Evolutionary conservation across 176 grass and related monocot genomes (phyloP).

Genomic region (bread wheat (Triticum aestivum)): DNA sequence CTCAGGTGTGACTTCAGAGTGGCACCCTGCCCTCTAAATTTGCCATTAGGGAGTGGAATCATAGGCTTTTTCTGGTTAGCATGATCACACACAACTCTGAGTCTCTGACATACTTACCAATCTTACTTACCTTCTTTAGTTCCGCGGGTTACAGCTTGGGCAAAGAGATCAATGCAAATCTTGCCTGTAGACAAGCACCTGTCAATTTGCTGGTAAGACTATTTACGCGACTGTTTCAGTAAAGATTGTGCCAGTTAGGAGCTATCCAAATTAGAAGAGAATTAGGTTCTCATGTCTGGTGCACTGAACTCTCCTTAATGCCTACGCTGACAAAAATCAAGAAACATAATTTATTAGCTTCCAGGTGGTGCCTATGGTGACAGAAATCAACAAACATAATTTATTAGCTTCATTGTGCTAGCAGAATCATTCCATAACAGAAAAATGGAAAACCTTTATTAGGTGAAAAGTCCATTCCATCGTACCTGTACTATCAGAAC

Average conservation of each 20-base stretch:
- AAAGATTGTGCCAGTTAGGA: neutral
- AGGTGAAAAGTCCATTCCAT: constrained; percentile 30
- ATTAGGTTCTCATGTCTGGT: constrained; percentile 37
- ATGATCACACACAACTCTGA: neutral
- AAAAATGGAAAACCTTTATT: constrained; percentile 36
- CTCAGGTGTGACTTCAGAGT: constrained; percentile 13
- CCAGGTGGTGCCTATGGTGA: neutral
- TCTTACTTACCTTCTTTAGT: neutral
- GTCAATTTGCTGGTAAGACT: constrained; percentile 9
- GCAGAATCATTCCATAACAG: constrained; percentile 13
- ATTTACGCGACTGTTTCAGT: neutral
- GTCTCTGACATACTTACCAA: neutral
- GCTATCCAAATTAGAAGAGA: constrained; percentile 35
- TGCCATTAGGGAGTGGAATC: neutral
- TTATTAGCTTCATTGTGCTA: constrained; percentile 38
- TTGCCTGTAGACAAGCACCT: neutral
- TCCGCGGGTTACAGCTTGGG: constrained; percentile 23
- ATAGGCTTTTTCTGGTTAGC: neutral
- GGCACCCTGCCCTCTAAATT: neutral
- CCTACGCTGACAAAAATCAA: neutral
- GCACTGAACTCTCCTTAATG: constrained; percentile 11
- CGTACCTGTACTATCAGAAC: constrained; percentile 25
- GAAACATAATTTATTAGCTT: neutral
- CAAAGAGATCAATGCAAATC: constrained; percentile 25
- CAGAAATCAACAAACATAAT: constrained; percentile 2